Base-by-base conservation (phyloP, 176 grass and related monocot species). In the Paspalum notatum region DNA sequence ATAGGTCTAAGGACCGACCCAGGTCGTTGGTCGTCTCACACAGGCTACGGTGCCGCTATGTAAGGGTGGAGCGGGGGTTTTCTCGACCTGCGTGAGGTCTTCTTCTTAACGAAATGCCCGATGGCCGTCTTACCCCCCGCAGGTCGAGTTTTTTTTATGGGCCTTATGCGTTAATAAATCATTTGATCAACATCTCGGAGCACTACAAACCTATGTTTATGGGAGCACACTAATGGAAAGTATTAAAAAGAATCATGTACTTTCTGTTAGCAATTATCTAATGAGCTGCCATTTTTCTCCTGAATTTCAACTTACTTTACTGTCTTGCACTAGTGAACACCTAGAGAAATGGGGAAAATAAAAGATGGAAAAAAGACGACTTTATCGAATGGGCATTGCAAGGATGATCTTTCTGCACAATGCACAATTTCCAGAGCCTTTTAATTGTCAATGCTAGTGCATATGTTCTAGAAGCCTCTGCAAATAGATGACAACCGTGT, bases 121-220 rank as follows among this genome's bases (percentile, higher is more conserved):
- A 3, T 1, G 32, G 32, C 32, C 3, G 32, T 32, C 32, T 32
- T n/a, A n/a, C n/a, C n/a, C n/a, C n/a, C n/a, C n/a, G n/a, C n/a
- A n/a, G n/a, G n/a, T n/a, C n/a, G n/a, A n/a, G n/a, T 58, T 77
- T 77, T 70, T 8, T 82, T 54, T 74, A 77, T 77, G 39, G 41
- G 6, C 85, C 72, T 82, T 87, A 82, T 66, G 16, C 74, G 25
- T 71, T 82, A 54, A 22, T 58, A 62, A 71, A 25, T 71, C 46
- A 64, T 62, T 69, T 68, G 20, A 39, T 80, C 76, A 54, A 75
- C 69, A 41, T 83, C 25, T 52, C 26, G 41, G 67, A 50, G 57
- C 61, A 68, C 22, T 59, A 74, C 0, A 12, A 67, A 58, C 73
- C n/a, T 75, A 75, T 80, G 43, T 47, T 75, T 53, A 62, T 89